These are phyloP conservation scores for Pseudonitzschia delicatissima DNA, from an alignment of 108 stramenopile genomes.

Conservation along the genomic window DNA sequence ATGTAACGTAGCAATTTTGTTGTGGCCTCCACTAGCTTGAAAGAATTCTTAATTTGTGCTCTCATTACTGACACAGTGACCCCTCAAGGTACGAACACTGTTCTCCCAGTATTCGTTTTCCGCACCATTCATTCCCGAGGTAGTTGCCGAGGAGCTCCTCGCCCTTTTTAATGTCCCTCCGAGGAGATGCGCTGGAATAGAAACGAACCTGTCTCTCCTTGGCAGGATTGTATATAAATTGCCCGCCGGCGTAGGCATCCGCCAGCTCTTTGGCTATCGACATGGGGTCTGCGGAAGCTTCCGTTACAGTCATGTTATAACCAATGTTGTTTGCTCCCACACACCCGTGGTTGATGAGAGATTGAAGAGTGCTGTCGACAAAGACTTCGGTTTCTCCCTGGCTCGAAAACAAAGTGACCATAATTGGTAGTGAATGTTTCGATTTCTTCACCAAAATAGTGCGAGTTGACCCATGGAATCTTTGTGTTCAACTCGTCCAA, in stretches of 20 bases:
- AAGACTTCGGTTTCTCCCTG: conserved; percentile 18
- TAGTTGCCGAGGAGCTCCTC: conserved; percentile 24
- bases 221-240: conserved; percentile 27
- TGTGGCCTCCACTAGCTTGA: too few species aligned
- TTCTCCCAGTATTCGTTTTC: background rate
- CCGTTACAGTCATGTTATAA: background rate
- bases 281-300: background rate
- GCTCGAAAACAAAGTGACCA: conserved; percentile 3
- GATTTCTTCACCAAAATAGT: conserved; percentile 1
- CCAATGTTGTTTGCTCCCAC: conserved; percentile 10
- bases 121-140: conserved; percentile 1
- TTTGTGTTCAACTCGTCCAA: background rate
- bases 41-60: too few species aligned
- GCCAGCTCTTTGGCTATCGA: background rate
- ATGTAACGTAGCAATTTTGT: too few species aligned
- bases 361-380: conserved; percentile 21
- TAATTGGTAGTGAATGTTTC: conserved; percentile 18
- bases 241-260: background rate
- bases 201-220: conserved; percentile 25
- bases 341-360: conserved; percentile 17
- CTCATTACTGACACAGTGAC: background rate
- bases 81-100: background rate
- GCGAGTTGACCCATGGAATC: background rate
- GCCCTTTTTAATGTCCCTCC: conserved; percentile 15
- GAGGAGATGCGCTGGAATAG: background rate